Conservation (phyloP, 148 eudicot species). For the Hydrangea macrophylla region DNA sequence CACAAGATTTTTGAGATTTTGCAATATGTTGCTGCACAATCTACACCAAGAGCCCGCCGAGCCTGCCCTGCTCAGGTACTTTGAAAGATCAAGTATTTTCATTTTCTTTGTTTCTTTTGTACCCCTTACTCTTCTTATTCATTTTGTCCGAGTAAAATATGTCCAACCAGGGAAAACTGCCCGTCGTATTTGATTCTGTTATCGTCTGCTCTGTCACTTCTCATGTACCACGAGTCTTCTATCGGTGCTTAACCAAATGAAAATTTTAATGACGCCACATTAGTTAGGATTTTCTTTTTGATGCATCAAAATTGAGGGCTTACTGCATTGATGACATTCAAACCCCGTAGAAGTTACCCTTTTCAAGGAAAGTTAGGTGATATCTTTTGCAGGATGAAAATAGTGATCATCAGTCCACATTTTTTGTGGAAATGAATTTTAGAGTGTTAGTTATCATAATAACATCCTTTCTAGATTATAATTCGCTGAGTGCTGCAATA, state of each 20-base stretch:
- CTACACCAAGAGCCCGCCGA: conserved; percentile 63
- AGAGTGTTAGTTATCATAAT: too few species aligned
- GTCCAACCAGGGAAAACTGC: background rate
- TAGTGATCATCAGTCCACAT: too few species aligned
- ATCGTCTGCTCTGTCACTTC: background rate
- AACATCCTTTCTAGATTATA: too few species aligned
- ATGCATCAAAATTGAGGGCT: background rate
- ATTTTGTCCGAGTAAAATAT: background rate
- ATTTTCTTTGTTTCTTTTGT: background rate
- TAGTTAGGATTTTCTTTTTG: background rate
- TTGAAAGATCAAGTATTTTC: background rate
- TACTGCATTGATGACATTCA: background rate
- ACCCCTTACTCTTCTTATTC: background rate
- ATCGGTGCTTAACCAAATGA: background rate
- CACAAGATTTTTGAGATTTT: conserved; percentile 82
- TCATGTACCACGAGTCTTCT: background rate
- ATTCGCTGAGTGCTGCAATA: background rate
- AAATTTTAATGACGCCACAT: background rate
- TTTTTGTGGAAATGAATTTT: too few species aligned
- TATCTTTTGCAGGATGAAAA: too few species aligned
- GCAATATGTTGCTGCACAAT: conserved; percentile 83
- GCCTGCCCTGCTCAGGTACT: conserved; percentile 71
- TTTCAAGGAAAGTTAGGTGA: too few species aligned
- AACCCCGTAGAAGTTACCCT: too few species aligned
- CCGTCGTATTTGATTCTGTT: background rate